These are phyloP conservation scores for Pachyrhizus erosus DNA, from an alignment of 306 rosid species.

Conservation along the genomic window DNA sequence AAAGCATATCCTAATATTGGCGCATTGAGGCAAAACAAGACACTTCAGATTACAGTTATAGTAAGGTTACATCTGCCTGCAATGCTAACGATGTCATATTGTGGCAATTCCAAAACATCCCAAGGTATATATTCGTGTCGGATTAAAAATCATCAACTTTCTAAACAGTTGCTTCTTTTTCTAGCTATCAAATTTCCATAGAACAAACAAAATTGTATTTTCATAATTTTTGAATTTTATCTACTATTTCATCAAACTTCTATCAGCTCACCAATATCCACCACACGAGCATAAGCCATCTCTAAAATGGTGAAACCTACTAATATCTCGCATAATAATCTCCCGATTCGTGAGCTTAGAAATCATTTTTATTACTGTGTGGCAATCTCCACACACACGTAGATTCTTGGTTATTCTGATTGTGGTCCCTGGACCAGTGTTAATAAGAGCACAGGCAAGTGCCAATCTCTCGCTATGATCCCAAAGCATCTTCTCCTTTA, in stretches of 20 bases:
- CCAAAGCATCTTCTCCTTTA: constrained; percentile 73
- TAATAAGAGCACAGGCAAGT: constrained; percentile 63
- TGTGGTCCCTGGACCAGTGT: constrained; percentile 52
- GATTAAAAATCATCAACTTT: background rate
- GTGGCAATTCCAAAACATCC: background rate
- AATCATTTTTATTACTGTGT: constrained; percentile 59
- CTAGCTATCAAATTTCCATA: background rate
- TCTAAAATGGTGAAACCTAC: constrained; percentile 65
- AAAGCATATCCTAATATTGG: constrained; percentile 5
- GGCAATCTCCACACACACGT: constrained; percentile 66
- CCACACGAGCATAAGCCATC: constrained; percentile 62
- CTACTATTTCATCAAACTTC: constrained; percentile 14
- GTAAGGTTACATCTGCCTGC: background rate
- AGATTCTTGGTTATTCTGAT: constrained; percentile 73
- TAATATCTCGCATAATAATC: constrained; percentile 66
- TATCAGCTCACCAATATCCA: constrained; percentile 63
- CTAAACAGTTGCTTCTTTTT: background rate
- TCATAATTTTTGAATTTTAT: background rate
- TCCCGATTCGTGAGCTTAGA: constrained; percentile 53
- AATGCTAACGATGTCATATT: constrained; percentile 2
- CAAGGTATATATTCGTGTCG: background rate
- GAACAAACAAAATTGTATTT: background rate
- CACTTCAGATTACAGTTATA: background rate
- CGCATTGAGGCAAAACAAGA: background rate
- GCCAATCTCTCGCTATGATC: constrained; percentile 68